Percentiles rank a stretch among this genome's conserved stretches.
These are phyloP conservation scores for Hypoxylon sp. DNA, from an alignment of 2,329 filamentous ascomycete genomes.

Conservation along the genomic window DNA sequence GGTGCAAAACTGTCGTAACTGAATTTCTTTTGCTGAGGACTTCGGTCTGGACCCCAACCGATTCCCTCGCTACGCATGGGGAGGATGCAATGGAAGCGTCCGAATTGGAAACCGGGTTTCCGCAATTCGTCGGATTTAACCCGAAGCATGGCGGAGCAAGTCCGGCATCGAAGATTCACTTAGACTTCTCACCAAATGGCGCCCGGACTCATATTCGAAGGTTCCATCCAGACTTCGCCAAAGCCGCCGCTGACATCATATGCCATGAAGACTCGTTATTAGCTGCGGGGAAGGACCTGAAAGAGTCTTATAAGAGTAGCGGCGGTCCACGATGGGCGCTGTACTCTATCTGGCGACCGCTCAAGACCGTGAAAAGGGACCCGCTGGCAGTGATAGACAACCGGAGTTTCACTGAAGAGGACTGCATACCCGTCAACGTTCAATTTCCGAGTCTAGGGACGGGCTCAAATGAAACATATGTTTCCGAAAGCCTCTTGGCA, in stretches of 20 bases:
- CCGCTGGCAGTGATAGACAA: slow-evolving; percentile 15
- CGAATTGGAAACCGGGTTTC: slow-evolving; percentile 22
- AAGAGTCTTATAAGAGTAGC: slow-evolving; percentile 13
- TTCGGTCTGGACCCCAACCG: slow-evolving; percentile 11
- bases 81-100: slow-evolving; percentile 6
- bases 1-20: slow-evolving; percentile 19
- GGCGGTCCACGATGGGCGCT: slow-evolving; percentile 21
- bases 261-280: slow-evolving; percentile 16
- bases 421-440: slow-evolving; percentile 13
- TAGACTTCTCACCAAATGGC: slow-evolving; percentile 21
- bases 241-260: slow-evolving; percentile 23
- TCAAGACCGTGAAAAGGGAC: slow-evolving; percentile 18
- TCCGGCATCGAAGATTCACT: slow-evolving; percentile 18
- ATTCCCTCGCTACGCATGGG: slow-evolving; percentile 14
- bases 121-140: slow-evolving; percentile 25
- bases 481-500: slow-evolving; percentile 5
- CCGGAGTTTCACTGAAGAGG: neutral
- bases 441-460: slow-evolving; percentile 2
- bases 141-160: slow-evolving; percentile 17
- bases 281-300: neutral
- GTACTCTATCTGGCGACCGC: slow-evolving; percentile 22
- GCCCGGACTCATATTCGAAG: slow-evolving; percentile 19
- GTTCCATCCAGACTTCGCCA: slow-evolving; percentile 6
- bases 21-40: slow-evolving; percentile 14
- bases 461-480: neutral